These are phyloP conservation scores for Sugiyamaella floridensis DNA, from an alignment of 805 yeast genomes.

Conservation along the genomic window DNA sequence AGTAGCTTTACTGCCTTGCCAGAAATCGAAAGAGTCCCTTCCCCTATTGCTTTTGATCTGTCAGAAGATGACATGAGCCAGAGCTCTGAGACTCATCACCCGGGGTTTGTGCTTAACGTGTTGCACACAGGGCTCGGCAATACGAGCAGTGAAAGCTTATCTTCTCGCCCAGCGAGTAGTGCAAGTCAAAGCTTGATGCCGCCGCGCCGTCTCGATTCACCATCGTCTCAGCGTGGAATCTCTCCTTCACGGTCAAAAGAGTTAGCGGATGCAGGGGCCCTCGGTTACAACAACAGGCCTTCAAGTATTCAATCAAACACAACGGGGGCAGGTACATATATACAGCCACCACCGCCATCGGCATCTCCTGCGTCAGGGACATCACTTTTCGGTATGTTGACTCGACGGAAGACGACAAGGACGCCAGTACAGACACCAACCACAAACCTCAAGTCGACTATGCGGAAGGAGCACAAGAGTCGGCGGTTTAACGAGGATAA, in stretches of 20 bases:
- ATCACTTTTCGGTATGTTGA: not conserved
- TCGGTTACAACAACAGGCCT: not conserved
- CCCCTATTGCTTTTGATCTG: not conserved
- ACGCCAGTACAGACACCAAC: not conserved
- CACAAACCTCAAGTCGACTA: conserved; percentile 17
- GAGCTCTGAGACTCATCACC: not conserved
- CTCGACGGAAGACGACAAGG: not conserved
- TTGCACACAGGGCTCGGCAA: not conserved
- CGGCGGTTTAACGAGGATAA: conserved; percentile 70
- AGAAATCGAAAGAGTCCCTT: not conserved
- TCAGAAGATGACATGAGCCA: not conserved
- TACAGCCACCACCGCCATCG: not conserved
- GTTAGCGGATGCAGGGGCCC: not conserved
- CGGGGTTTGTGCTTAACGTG: not conserved
- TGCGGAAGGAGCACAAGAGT: conserved; percentile 36
- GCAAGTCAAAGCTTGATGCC: not conserved
- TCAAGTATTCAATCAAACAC: too few relatives aligned
- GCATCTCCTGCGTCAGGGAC: not conserved
- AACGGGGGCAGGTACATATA: not conserved
- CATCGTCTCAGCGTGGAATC: not conserved
- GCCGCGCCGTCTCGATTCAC: not conserved
- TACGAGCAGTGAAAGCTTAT: not conserved
- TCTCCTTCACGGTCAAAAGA: not conserved
- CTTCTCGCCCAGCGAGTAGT: not conserved
- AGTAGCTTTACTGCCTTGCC: not conserved